Percentiles rank a stretch among this genome's conserved stretches.
Conservation (phyloP, 495 filamentous ascomycete species). For the Cryomyces minteri region DNA sequence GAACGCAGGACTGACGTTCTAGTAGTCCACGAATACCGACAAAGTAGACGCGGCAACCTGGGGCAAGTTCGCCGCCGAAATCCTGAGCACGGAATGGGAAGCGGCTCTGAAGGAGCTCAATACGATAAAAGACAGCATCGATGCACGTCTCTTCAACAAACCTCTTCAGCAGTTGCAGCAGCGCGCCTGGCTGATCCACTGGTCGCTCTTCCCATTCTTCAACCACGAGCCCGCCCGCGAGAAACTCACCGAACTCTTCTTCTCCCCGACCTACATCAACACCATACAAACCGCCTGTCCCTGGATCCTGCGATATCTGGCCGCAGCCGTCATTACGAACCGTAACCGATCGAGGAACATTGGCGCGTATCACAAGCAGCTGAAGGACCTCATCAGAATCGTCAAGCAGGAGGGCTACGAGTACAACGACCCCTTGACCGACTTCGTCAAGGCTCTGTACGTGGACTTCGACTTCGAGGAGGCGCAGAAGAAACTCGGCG, state of each 20-base stretch:
- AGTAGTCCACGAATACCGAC: constrained; percentile 78
- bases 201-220: constrained; percentile 97
- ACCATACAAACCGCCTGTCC: constrained; percentile 96
- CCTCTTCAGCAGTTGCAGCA: constrained; percentile 84
- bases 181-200: constrained; percentile 94
- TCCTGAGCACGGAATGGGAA: constrained; percentile 86
- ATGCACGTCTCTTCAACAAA: constrained; percentile 80
- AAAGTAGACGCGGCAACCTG: constrained; percentile 87
- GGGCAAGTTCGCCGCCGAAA: constrained; percentile 91
- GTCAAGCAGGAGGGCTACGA: constrained; percentile 95
- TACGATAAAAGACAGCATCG: constrained; percentile 85
- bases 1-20: background rate
- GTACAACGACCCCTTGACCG: constrained; percentile 88
- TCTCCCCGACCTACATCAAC: constrained; percentile 92
- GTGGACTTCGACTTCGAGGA: constrained; percentile 98
- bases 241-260: constrained; percentile 82
- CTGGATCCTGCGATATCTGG: constrained; percentile 89
- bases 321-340: constrained; percentile 91
- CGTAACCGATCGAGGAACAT: constrained; percentile 65
- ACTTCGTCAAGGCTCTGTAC: constrained; percentile 89
- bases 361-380: constrained; percentile 85
- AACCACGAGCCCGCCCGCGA: constrained; percentile 89
- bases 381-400: constrained; percentile 89
- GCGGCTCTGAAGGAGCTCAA: constrained; percentile 86
- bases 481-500: constrained; percentile 76